A percentile compares a stretch with the other conserved stretches of the same genome.
Conservation (phyloP, 169 alveolate genomes). For the Plasmodium inui region DNA sequence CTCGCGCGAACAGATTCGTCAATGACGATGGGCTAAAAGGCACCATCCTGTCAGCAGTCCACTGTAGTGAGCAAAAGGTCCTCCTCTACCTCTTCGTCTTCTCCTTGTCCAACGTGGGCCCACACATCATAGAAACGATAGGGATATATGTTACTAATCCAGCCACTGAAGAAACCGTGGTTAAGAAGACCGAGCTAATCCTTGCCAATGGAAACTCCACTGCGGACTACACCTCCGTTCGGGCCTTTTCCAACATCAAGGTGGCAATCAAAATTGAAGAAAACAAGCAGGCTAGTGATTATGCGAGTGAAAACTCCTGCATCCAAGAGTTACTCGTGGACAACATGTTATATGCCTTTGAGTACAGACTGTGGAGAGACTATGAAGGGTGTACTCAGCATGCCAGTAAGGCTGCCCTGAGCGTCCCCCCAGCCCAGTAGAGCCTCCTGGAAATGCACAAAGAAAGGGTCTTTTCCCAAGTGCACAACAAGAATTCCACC, state of each 20-base stretch:
- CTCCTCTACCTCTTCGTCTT: conserved; percentile 29
- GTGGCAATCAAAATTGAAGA: conserved; percentile 42
- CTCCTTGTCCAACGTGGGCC: conserved; percentile 17
- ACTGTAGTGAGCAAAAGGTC: conserved; percentile 19
- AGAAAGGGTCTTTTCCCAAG: neutral
- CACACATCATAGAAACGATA: conserved; percentile 8
- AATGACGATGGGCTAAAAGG: conserved; percentile 47
- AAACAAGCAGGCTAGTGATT: neutral
- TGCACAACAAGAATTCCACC: too few species aligned
- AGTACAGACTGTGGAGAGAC: neutral
- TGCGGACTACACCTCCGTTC: neutral
- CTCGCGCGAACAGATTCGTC: conserved; percentile 1
- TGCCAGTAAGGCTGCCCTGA: neutral
- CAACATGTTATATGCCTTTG: conserved; percentile 11
- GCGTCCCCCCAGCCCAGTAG: neutral
- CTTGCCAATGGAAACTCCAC: neutral
- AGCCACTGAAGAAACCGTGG: conserved; percentile 5
- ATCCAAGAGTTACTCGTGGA: conserved; percentile 30
- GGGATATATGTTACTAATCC: conserved; percentile 13
- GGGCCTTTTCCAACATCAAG: conserved; percentile 14
- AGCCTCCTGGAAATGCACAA: neutral
- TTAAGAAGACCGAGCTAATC: neutral
- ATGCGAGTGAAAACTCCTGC: conserved; percentile 18
- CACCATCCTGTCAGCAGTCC: conserved; percentile 18
- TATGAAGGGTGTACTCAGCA: neutral